Percentiles rank a stretch among this genome's conserved stretches.
Evolutionary conservation across 768 basidiomycete genomes (phyloP).

Genomic region (Rubroboletus satanas): DNA sequence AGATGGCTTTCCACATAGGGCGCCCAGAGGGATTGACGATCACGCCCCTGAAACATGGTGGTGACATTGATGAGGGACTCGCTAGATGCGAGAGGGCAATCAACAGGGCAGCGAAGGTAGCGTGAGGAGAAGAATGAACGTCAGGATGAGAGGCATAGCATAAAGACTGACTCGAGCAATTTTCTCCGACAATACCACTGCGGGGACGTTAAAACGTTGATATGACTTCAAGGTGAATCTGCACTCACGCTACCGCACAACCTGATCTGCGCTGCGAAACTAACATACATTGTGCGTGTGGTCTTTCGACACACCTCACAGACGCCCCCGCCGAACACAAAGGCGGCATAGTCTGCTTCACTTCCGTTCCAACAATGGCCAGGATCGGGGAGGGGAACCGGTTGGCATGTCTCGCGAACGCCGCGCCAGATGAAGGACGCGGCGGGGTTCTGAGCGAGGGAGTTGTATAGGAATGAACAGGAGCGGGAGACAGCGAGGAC

Average conservation of each 20-base stretch:
- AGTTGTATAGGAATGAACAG: conserved; percentile 49
- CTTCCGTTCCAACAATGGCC: conserved; percentile 35
- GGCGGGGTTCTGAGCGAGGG: conserved; percentile 42
- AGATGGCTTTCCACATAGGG: conserved; percentile 21
- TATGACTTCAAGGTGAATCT: background rate
- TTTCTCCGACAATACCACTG: conserved; percentile 22
- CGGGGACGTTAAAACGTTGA: background rate
- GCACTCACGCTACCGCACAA: conserved; percentile 41
- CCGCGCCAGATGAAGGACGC: conserved; percentile 58
- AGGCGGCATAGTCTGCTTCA: conserved; percentile 60
- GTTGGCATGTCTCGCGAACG: conserved; percentile 39
- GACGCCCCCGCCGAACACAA: conserved; percentile 53
- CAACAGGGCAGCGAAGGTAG: background rate
- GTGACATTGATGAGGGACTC: conserved; percentile 9
- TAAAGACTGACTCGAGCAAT: conserved; percentile 15
- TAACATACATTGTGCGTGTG: conserved; percentile 39
- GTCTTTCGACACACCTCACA: conserved; percentile 53
- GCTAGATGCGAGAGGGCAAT: conserved; percentile 1
- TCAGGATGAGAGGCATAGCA: background rate
- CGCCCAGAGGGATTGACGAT: conserved; percentile 10
- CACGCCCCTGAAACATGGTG: background rate
- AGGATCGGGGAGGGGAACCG: conserved; percentile 41
- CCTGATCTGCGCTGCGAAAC: conserved; percentile 46
- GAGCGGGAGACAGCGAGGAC: conserved; percentile 58
- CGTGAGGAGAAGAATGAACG: background rate